Percentiles rank a stretch among this genome's conserved stretches.
Evolutionary conservation across 1,284 basidiomycete genomes (phyloP).

Genomic region (Leccinum insolens): DNA sequence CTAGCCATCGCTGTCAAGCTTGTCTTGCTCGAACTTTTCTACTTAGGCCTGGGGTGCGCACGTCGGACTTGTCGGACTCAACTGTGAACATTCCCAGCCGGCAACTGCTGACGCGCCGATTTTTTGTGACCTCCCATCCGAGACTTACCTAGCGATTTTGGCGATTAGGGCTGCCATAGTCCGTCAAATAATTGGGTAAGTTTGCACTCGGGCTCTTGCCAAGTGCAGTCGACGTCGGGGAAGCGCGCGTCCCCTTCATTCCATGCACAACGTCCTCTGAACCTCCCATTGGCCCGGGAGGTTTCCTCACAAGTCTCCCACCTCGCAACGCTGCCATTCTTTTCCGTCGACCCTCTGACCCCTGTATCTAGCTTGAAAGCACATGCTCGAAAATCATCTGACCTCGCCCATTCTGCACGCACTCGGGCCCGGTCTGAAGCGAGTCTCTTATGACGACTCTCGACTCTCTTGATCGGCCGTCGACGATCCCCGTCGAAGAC

Average conservation of each 20-base stretch:
- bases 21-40: background rate
- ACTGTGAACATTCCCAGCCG: constrained; percentile 7
- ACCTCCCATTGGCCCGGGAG: background rate
- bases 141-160: constrained; percentile 21
- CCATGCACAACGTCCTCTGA: constrained; percentile 15
- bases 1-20: background rate
- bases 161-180: constrained; percentile 18
- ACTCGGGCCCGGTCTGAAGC: constrained; percentile 30
- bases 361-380: constrained; percentile 2
- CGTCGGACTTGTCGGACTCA: background rate
- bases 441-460: constrained; percentile 31
- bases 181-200: constrained; percentile 28
- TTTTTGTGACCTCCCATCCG: constrained; percentile 10
- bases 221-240: background rate
- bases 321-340: constrained; percentile 28
- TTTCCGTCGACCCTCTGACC: constrained; percentile 29
- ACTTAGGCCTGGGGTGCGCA: too few species aligned
- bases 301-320: background rate
- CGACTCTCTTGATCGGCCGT: constrained; percentile 28
- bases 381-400: constrained; percentile 4
- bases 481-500: constrained; percentile 25
- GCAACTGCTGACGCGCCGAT: background rate
- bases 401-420: constrained; percentile 18
- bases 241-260: constrained; percentile 3
- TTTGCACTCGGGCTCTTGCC: constrained; percentile 3